Percentiles rank a stretch among this genome's conserved stretches.
Conservation (phyloP, 352 stramenopile species). For the Globisporangium emineosum region DNA sequence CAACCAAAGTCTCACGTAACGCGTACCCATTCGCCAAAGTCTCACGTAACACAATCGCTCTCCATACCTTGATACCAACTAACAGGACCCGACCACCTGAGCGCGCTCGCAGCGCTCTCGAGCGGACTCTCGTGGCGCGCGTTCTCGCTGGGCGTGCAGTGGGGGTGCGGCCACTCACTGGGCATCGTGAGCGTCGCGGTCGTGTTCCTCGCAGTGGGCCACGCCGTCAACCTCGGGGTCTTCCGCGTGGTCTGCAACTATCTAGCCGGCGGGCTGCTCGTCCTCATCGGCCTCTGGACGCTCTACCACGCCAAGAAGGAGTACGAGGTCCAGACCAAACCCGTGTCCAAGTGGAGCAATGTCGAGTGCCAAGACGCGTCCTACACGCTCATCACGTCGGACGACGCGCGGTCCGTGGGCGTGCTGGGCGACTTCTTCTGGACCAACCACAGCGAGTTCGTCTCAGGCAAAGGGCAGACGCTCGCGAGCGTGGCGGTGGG, state of each 20-base stretch:
- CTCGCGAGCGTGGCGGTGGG: conserved; percentile 51
- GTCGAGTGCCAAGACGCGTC: conserved; percentile 56
- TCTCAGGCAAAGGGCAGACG: conserved; percentile 20
- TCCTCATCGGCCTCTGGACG: conserved; percentile 60
- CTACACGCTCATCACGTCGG: conserved; percentile 34
- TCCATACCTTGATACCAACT: background rate
- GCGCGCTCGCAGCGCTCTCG: conserved; percentile 81
- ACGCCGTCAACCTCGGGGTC: conserved; percentile 27
- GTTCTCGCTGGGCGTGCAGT: conserved; percentile 82
- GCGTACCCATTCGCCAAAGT: background rate
- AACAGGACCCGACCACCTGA: conserved; percentile 85
- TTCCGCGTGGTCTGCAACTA: conserved; percentile 54
- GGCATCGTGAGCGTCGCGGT: conserved; percentile 74
- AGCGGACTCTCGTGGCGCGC: conserved; percentile 61
- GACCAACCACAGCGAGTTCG: conserved; percentile 17
- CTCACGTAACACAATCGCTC: background rate
- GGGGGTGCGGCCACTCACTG: conserved; percentile 84
- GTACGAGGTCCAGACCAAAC: conserved; percentile 26
- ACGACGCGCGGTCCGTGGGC: background rate
- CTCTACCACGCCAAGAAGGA: conserved; percentile 34
- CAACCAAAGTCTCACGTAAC: background rate
- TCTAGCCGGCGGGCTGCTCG: conserved; percentile 55
- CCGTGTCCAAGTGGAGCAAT: conserved; percentile 43
- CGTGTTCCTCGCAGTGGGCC: conserved; percentile 49
- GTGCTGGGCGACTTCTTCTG: conserved; percentile 7